These are phyloP conservation scores for Nicotiana tomentosiformis DNA, from an alignment of 257 asterid species.

Conservation along the genomic window DNA sequence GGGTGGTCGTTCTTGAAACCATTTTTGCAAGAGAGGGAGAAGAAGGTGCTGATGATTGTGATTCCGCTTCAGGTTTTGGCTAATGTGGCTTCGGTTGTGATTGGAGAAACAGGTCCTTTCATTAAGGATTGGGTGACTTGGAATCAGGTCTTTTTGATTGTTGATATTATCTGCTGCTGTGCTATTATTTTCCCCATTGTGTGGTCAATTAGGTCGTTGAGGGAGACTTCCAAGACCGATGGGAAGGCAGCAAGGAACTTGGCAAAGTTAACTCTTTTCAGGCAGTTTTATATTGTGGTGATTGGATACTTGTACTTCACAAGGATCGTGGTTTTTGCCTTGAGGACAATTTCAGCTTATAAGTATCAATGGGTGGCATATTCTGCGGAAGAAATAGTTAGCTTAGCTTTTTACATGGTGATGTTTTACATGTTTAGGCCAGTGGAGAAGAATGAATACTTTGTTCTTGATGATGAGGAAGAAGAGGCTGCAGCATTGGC, in stretches of 20 bases:
- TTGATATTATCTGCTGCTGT: conserved; percentile 88
- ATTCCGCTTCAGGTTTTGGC: conserved; percentile 93
- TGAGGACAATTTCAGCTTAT: conserved; percentile 77
- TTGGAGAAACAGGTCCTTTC: conserved; percentile 97
- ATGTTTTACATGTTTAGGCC: conserved; percentile 99
- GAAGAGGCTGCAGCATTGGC: conserved; percentile 92
- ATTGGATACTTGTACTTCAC: conserved; percentile 93
- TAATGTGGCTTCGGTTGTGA: conserved; percentile 78
- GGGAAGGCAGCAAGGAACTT: conserved; percentile 98
- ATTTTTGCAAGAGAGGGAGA: conserved; percentile 86
- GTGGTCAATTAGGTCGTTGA: conserved; percentile 91
- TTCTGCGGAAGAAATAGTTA: conserved; percentile 92
- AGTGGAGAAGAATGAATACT: conserved; percentile 76
- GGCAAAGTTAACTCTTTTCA: conserved; percentile 79
- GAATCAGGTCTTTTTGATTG: conserved; percentile 87
- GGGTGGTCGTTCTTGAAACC: conserved; percentile 96
- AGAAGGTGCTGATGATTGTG: conserved; percentile 96
- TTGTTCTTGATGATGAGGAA: conserved; percentile 83
- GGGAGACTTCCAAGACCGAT: conserved; percentile 94
- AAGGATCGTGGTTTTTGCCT: conserved; percentile 91
- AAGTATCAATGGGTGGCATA: conserved; percentile 94
- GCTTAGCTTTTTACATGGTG: conserved; percentile 66
- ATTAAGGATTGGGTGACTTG: conserved; percentile 92
- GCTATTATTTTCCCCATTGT: conserved; percentile 92
- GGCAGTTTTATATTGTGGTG: conserved; percentile 93